Evolutionary conservation across 2,329 filamentous ascomycete genomes (phyloP), one percentile per base, ranked within the genome.

Genomic region (Sporothrix phasma): DNA sequence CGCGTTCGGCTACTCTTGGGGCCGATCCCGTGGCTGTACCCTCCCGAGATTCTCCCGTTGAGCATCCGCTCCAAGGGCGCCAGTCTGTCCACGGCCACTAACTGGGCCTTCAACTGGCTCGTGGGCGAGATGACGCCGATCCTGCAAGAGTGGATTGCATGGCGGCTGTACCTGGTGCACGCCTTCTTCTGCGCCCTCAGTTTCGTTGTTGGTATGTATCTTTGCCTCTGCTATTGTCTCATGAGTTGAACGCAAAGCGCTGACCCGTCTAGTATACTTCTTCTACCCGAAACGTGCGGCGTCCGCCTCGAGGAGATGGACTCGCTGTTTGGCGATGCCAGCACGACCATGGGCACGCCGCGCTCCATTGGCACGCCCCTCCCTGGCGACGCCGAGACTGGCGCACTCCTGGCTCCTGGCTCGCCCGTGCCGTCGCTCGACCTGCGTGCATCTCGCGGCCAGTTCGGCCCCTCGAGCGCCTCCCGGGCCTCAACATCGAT

Each of bases 91-190:
- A 97, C 94, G 1, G 94, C 94, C 19, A 88, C 92, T 37, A 99
- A 99, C 74, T 99, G 94, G 94, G 92, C 93, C 1, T 96, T 94
- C 77, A 99, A 99, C 77, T 99, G 92, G 89, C 80, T 97, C 29
- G 94, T 97, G 3, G 94, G 94, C 69, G 90, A 96, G 76, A 84
- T 97, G 81, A 99, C 94, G 0, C 94, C 94, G 1, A 86, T 97
- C 63, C 79, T 97, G 66, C 93, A 99, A 74, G 90, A 94, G 71
- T 86, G 83, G 76, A 97, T 99, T 71, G 85, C 88, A 71, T 99
- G 94, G 94, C 86, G 94, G 39, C 80, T 97, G 66, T 99, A 99
- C 72, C 82, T 99, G 56, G 81, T 99, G 17, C 94, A 99, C 75
- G 94, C 94, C 1, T 97, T 97, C 75, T 97, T 96, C 79, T 99